These are phyloP conservation scores for Suillus clintonianus DNA, from an alignment of 768 basidiomycete species.

Conservation along the genomic window DNA sequence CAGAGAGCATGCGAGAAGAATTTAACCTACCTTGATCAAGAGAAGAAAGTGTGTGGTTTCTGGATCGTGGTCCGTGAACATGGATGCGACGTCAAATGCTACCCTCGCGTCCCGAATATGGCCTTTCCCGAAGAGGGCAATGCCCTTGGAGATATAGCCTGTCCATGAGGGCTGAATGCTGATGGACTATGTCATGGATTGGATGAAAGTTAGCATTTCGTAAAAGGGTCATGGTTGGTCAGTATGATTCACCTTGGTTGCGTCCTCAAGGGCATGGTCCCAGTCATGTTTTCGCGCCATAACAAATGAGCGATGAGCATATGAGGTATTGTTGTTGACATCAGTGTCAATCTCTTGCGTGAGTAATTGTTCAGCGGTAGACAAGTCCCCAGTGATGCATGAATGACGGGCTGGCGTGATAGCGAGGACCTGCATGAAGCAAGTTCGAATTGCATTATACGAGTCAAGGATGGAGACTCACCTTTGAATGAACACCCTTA, in stretches of 20 bases:
- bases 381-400: neutral
- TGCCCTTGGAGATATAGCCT: neutral
- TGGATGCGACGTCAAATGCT: no score
- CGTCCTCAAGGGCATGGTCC: neutral
- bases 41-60: neutral
- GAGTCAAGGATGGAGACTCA: neutral
- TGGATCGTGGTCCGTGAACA: neutral
- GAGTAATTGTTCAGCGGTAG: neutral
- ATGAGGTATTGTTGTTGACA: neutral
- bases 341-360: neutral
- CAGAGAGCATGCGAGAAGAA: neutral
- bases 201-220: no score
- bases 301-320: neutral
- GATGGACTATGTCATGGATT: no score
- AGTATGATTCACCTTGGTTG: neutral
- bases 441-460: neutral
- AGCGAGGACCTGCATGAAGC: neutral
- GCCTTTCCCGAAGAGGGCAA: neutral
- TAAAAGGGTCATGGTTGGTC: fast-evolving
- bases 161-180: no score
- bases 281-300: neutral
- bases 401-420: neutral
- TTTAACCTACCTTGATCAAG: neutral
- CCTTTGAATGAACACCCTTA: neutral
- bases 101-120: neutral